Conservation (phyloP, 2,329 filamentous ascomycete species). For the Lecanicillium sp. region DNA sequence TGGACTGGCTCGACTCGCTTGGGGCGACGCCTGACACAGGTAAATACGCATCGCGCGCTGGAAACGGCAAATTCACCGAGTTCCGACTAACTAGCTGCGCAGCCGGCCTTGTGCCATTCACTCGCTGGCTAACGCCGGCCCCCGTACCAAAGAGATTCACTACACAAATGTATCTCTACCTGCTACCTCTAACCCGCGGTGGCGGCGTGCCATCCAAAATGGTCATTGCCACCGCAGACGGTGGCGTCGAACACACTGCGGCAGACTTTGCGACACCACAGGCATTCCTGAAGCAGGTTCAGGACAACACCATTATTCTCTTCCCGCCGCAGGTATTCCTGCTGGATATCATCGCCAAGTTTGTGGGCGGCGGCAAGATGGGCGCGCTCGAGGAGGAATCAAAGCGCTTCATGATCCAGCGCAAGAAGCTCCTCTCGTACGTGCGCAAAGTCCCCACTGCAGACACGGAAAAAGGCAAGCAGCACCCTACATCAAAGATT, state of each 20-base stretch:
- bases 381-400: slow-evolving; percentile 18
- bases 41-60: no score
- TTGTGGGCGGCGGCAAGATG: slow-evolving; percentile 32
- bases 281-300: slow-evolving; percentile 61
- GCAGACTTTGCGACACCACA: slow-evolving; percentile 67
- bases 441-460: slow-evolving; percentile 36
- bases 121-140: slow-evolving; percentile 81
- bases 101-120: slow-evolving; percentile 65
- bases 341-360: slow-evolving; percentile 48
- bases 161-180: slow-evolving; percentile 95
- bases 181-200: slow-evolving; percentile 55
- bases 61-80: no score
- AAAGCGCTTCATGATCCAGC: slow-evolving; percentile 36
- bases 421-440: slow-evolving; percentile 46
- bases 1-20: slow-evolving; percentile 50
- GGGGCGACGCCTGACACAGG: slow-evolving; percentile 59
- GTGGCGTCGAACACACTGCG: slow-evolving; percentile 58
- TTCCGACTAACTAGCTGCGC: no score
- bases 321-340: slow-evolving; percentile 88
- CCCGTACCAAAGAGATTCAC: slow-evolving; percentile 71
- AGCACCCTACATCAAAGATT: slow-evolving; percentile 36
- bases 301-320: slow-evolving; percentile 63
- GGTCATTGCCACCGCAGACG: slow-evolving; percentile 64
- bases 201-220: slow-evolving; percentile 33
- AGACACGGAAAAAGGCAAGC: slow-evolving; percentile 27